phyloP scores from a whole-genome alignment of 1,284 basidiomycete species.

The Ustilago hordei region DNA sequence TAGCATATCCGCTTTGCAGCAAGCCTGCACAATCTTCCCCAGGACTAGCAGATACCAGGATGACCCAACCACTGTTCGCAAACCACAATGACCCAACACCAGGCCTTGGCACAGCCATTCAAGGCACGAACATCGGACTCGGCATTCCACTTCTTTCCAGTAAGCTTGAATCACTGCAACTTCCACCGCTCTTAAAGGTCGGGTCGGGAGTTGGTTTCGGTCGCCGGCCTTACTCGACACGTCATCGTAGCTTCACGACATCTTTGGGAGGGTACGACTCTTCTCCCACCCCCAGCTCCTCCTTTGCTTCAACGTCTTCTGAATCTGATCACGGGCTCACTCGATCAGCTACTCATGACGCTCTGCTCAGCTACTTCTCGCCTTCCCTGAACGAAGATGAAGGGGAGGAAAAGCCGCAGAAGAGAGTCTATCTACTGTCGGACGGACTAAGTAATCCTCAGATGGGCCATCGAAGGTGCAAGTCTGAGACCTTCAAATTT shows the following conservation, averaged over 20 bases:
- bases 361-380: conserved; percentile 31
- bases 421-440: conserved; percentile 35
- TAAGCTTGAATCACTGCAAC: conserved; percentile 75
- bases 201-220: conserved; percentile 75
- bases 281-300: conserved; percentile 21
- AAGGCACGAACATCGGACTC: conserved; percentile 20
- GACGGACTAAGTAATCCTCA: conserved; percentile 19
- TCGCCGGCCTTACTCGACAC: conserved; percentile 61
- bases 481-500: conserved; percentile 39
- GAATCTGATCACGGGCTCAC: not conserved
- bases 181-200: not conserved
- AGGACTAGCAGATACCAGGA: not conserved
- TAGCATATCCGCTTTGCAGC: not conserved
- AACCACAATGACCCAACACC: not conserved
- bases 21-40: not conserved
- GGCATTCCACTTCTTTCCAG: conserved; percentile 82
- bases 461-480: conserved; percentile 13
- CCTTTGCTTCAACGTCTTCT: conserved; percentile 14
- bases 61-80: not conserved
- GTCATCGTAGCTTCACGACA: conserved; percentile 14
- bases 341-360: conserved; percentile 28
- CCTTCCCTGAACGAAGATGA: conserved; percentile 6
- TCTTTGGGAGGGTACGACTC: conserved; percentile 17
- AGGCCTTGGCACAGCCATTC: conserved; percentile 12
- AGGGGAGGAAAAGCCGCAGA: not conserved